Conservation (phyloP, 805 yeast genomes). For the Candida manassasensis region DNA sequence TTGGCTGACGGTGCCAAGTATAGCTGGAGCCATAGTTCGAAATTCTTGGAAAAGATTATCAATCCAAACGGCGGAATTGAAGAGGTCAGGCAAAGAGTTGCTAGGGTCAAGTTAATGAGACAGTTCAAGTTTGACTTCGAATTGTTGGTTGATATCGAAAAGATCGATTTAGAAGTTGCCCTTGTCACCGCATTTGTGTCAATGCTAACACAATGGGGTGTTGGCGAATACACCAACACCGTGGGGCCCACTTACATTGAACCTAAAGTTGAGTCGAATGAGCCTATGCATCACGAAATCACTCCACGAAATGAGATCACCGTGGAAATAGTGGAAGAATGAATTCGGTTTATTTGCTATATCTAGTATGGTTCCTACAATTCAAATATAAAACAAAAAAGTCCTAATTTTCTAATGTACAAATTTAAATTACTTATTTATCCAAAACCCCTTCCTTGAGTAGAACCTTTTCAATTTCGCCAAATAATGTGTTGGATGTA, state of each 20-base stretch:
- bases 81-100: slow-evolving; percentile 50
- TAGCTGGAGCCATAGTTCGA: slow-evolving; percentile 51
- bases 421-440: background rate
- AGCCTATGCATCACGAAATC: slow-evolving; percentile 8
- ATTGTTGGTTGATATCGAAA: slow-evolving; percentile 43
- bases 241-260: slow-evolving; percentile 45
- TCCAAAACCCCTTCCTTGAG: slow-evolving; percentile 60
- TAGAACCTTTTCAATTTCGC: slow-evolving; percentile 62
- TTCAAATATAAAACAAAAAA: slow-evolving; percentile 1
- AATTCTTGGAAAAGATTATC: slow-evolving; percentile 45
- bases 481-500: slow-evolving; percentile 54
- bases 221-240: slow-evolving; percentile 49
- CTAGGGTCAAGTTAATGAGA: slow-evolving; percentile 52
- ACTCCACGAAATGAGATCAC: slow-evolving; percentile 4
- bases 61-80: slow-evolving; percentile 57
- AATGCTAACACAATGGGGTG: slow-evolving; percentile 66
- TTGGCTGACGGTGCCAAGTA: slow-evolving; percentile 50
- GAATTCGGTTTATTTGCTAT: background rate
- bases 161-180: slow-evolving; percentile 48
- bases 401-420: slow-evolving; percentile 1
- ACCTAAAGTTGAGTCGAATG: slow-evolving; percentile 3
- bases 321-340: slow-evolving; percentile 7
- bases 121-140: slow-evolving; percentile 59
- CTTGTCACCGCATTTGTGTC: slow-evolving; percentile 58
- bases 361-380: background rate